phyloP scores from a whole-genome alignment of 257 asterid species.

The Leonotis leonurus region DNA sequence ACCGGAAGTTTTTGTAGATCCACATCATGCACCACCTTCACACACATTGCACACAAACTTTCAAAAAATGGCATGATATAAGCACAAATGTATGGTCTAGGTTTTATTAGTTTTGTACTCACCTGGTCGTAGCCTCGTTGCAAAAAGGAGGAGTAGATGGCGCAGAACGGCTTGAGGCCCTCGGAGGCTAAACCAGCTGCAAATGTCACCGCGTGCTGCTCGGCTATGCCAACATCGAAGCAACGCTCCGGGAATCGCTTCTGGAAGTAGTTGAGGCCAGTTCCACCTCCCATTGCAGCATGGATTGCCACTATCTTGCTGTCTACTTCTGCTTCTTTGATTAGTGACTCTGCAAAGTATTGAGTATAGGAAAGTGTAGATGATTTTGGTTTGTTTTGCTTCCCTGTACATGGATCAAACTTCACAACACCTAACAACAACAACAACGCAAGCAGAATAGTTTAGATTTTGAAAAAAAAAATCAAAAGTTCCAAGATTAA shows the following conservation, averaged over 20 bases:
- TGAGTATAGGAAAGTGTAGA: constrained; percentile 5
- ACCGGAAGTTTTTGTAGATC: constrained; percentile 4
- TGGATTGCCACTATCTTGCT: constrained; percentile 23
- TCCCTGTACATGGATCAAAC: background rate
- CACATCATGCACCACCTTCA: constrained; percentile 13
- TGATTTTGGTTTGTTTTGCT: constrained; percentile 7
- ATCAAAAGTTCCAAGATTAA: background rate
- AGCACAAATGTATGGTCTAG: no score
- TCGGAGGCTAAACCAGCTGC: constrained; percentile 3
- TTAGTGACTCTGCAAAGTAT: constrained; percentile 4
- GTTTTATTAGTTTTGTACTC: no score
- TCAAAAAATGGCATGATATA: no score
- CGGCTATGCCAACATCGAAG: constrained; percentile 6
- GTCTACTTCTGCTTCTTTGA: constrained; percentile 47
- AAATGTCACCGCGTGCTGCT: constrained; percentile 9
- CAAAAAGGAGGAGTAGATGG: constrained; percentile 1
- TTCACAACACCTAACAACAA: constrained; percentile 6
- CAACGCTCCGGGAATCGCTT: constrained; percentile 5
- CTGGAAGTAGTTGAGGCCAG: constrained; percentile 12
- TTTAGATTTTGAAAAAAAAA: background rate
- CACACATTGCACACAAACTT: background rate
- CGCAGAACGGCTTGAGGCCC: constrained; percentile 4
- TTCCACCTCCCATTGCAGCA: constrained; percentile 14
- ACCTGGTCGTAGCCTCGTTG: constrained; percentile 12
- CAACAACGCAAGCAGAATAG: background rate